Base-by-base conservation (phyloP, 192 early-diverging fungal species). In the Diversispora eburnea region DNA sequence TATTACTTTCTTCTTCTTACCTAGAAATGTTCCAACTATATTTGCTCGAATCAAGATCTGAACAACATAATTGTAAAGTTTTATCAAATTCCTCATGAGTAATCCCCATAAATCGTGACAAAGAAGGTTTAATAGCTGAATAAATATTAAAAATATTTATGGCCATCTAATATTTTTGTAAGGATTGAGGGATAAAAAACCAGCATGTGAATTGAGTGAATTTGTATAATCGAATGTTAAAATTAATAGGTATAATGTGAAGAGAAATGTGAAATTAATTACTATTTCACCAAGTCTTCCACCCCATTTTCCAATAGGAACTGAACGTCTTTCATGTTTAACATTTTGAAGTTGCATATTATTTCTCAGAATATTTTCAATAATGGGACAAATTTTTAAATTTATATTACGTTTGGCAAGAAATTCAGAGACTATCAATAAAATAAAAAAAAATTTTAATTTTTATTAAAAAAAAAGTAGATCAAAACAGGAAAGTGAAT, bases 201-300 rank as follows among this genome's bases (percentile, higher is more conserved):
- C 7, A 10, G 13, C 48, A n/a, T n/a, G 7, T 8, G 8, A 54
- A 54, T 13, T 54, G 6, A 3, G 12, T 43, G 2, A 7, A 17
- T 43, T 63, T 61, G 9, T n/a, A n/a, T n/a, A n/a, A n/a, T n/a
- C n/a, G n/a, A n/a, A 12, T 62, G 39, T 41, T 33, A 22, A 61
- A 60, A 33, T 39, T 41, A 0, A 62, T 13, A 63, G 8, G 4
- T 13, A 39, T 12, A 5, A 39, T 15, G 15, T n/a, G n/a, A n/a
- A n/a, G 39, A 61, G 41, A n/a, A 41, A 63, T 0, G 4, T 3
- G n/a, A 17, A 17, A 54, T 54, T 25, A 68, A 33, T 41, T 54
- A 68, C 67, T 20, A 49, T 33, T 68, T 68, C 67, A 41, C 67
- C 67, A 54, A 68, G 51, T 41, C 48, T 42, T 33, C 67, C 67